phyloP scores from a whole-genome alignment of 1,284 basidiomycete species.

The Bjerkandera adusta region DNA sequence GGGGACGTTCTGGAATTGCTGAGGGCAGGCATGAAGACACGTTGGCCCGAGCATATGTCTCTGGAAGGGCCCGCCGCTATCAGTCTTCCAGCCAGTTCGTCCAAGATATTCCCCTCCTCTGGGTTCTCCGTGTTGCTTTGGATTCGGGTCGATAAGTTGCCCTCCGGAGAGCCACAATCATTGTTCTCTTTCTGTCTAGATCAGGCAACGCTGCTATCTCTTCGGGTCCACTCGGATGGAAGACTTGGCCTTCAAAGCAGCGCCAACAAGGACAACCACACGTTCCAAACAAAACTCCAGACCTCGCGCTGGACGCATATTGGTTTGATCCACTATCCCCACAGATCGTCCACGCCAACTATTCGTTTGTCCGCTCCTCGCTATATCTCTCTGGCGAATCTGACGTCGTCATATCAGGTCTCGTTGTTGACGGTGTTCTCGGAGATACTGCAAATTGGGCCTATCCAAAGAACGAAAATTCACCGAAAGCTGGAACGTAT shows the following conservation, averaged over 20 bases:
- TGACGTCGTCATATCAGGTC: slow-evolving; percentile 38
- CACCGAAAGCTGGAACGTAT: slow-evolving; percentile 40
- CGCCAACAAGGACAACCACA: slow-evolving; percentile 35
- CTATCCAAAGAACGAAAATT: slow-evolving; percentile 54
- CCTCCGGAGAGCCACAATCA: slow-evolving; percentile 37
- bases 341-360: slow-evolving; percentile 50
- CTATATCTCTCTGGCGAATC: not conserved
- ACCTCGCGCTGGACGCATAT: slow-evolving; percentile 66
- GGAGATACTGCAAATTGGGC: slow-evolving; percentile 57
- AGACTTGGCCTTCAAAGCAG: slow-evolving; percentile 49
- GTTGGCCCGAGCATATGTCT: slow-evolving; percentile 74
- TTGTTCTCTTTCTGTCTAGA: slow-evolving; percentile 46
- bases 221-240: slow-evolving; percentile 55
- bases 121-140: slow-evolving; percentile 76
- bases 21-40: slow-evolving; percentile 62
- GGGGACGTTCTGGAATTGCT: slow-evolving; percentile 66
- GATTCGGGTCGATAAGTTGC: slow-evolving; percentile 63
- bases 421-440: slow-evolving; percentile 71
- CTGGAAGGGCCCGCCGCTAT: slow-evolving; percentile 55
- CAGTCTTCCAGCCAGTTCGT: slow-evolving; percentile 39
- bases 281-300: slow-evolving; percentile 46
- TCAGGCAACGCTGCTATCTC: slow-evolving; percentile 36
- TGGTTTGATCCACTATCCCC: slow-evolving; percentile 59
- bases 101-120: slow-evolving; percentile 49
- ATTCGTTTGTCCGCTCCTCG: slow-evolving; percentile 52